Conservation (phyloP, 192 early-diverging fungal genomes). For the Phlyctochytrium planicorne region DNA sequence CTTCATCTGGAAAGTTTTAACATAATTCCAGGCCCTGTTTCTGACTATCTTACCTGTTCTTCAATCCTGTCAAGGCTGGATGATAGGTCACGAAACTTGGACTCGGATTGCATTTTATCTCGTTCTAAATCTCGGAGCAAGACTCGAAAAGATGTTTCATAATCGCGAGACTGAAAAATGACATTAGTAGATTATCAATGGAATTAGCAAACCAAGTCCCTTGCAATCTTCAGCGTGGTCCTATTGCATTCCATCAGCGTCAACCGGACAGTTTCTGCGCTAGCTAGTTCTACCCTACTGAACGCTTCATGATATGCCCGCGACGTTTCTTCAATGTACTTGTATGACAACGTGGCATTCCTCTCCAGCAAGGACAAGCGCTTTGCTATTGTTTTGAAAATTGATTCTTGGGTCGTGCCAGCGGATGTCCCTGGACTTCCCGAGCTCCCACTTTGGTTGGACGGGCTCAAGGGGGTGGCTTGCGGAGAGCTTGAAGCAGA, state of each 20-base stretch:
- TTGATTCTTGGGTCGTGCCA: conserved; percentile 68
- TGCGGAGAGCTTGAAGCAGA: not conserved
- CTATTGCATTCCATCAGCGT: conserved; percentile 34
- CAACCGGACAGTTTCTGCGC: conserved; percentile 26
- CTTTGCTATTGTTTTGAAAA: conserved; percentile 91
- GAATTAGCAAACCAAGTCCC: conserved; percentile 32
- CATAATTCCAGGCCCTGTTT: not conserved
- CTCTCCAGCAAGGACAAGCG: conserved; percentile 75
- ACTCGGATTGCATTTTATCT: conserved; percentile 12
- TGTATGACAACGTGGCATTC: conserved; percentile 64
- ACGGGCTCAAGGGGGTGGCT: not conserved
- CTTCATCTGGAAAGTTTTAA: conserved; percentile 12
- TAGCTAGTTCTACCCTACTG: conserved; percentile 15
- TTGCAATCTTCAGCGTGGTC: conserved; percentile 31
- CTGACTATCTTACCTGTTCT: conserved; percentile 16
- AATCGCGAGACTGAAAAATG: conserved; percentile 20
- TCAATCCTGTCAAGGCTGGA: conserved; percentile 18
- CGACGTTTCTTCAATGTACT: conserved; percentile 44
- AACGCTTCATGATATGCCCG: conserved; percentile 41
- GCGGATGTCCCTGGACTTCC: too few species aligned
- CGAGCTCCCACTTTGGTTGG: too few species aligned
- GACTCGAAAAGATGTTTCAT: conserved; percentile 24
- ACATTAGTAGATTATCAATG: not conserved
- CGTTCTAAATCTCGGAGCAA: conserved; percentile 26
- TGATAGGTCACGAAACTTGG: conserved; percentile 13